Base-by-base conservation (phyloP, 306 rosid genomes). In the Prunus padus region DNA sequence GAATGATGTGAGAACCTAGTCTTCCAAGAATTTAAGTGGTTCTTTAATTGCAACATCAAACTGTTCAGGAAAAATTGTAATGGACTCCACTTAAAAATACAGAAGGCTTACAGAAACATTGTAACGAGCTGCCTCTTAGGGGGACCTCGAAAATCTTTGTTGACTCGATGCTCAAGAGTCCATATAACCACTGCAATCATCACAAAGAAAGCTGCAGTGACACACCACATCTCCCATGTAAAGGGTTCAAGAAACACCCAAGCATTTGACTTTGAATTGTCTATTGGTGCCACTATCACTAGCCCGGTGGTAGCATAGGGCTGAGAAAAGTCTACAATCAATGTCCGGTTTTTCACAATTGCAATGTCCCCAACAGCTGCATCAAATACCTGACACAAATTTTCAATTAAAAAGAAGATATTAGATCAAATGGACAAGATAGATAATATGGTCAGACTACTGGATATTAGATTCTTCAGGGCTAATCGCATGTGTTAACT, bases 331-430 rank as follows among this genome's bases (percentile, higher is more conserved):
- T 95, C 99, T 45, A 73, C 99, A 60, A 82, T 77, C 83, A 8
- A 84, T 4, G 97, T 92, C 28, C 99, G 90, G 84, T 95, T 95
- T 31, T 89, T 89, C 73, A 90, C 97, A 69, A 95, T 95, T 65
- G 97, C 88, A 75, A 95, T 89, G 86, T 95, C 99, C 81, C 99
- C 99, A 22, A 95, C 92, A 76, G 86, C 97, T 0, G 99, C 99
- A 89, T 95, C 97, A 57, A 76, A 89, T 74, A 85, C 84, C 99
- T 95, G 82, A 33, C 30, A 80, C 78, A 84, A 84, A 65, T 22
- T 71, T 75, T 72, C 78, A 59, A 42, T 62, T 20, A 71, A 47
- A 65, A 81, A 51, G 65, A 79, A 60, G 49, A 19, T 2, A 0
- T 3, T 45, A 20, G 26, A 30, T 19, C 62, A 50, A 18, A 28